Base-by-base conservation (phyloP, 345 rosid species). In the Combretum micranthum region DNA sequence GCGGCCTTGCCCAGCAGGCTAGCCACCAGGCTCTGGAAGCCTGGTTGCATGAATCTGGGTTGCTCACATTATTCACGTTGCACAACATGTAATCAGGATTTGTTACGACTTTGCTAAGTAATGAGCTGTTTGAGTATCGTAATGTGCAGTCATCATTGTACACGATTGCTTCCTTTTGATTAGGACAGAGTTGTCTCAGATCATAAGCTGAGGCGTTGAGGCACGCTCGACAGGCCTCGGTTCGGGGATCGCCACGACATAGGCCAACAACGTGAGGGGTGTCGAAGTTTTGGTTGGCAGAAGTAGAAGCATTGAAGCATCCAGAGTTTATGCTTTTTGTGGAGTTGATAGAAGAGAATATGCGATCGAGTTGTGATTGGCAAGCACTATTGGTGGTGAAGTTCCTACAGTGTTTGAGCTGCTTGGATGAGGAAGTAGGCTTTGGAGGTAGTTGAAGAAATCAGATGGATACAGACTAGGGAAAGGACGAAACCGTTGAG, bases 111-210 rank as follows among this genome's bases (percentile, higher is more conserved):
- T 20, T 39, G 42, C 53, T 26, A 43, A 47, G 21, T 6, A 55
- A 55, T 10, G 54, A 22, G 2, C 26, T 42, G 47, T 55, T 63
- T 19, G 55, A 47, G 61, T 63, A 63, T 13, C 67, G 48, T 9
- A 56, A 3, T 49, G 43, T 42, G 50, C 68, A 64, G 6, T 25
- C 6, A 3, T 25, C 32, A 25, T 25, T 25, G 32, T 25, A 25
- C 32, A 25, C 32, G 6, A 25, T 3, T 25, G 32, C 32, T 25
- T 25, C 32, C 32, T 25, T 25, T 25, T 25, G 32, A 25, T 25
- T 25, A 25, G 32, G 32, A 25, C 32, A 25, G 32, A 25, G 32
- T 25, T 25, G 4, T 25, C 32, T 25, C 6, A 25, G 32, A 25
- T 25, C 6, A 25, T 25, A 25, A 25, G 32, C 32, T 2, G 0